Conservation (phyloP, 2,329 filamentous ascomycete species). For the Verticillium alfalfae region DNA sequence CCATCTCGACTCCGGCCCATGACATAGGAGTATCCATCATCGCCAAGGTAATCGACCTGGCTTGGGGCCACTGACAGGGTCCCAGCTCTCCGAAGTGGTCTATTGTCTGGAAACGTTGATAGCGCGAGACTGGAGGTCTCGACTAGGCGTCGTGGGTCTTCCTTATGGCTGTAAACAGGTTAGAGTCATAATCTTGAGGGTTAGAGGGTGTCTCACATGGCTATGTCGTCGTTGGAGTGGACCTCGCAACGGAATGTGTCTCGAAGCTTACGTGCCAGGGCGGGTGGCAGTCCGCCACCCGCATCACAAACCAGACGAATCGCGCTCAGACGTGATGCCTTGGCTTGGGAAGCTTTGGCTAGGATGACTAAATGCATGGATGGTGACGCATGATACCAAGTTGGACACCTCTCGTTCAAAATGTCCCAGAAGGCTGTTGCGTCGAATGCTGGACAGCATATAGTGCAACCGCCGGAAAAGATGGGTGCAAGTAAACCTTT, state of each 20-base stretch:
- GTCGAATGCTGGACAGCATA: slow-evolving; percentile 49
- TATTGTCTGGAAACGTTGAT: background rate
- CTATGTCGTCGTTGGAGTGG: slow-evolving; percentile 56
- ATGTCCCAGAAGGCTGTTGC: slow-evolving; percentile 51
- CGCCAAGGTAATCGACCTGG: slow-evolving; percentile 47
- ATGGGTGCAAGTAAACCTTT: slow-evolving; percentile 50
- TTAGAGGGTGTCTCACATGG: slow-evolving; percentile 29
- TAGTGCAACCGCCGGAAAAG: slow-evolving; percentile 45
- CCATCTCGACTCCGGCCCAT: slow-evolving; percentile 51
- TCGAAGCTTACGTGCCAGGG: slow-evolving; percentile 40
- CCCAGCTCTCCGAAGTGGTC: slow-evolving; percentile 38
- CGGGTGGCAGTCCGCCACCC: slow-evolving; percentile 45
- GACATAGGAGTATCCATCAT: slow-evolving; percentile 45
- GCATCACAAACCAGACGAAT: slow-evolving; percentile 50
- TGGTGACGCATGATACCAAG: slow-evolving; percentile 54
- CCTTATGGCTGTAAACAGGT: background rate
- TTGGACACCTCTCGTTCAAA: slow-evolving; percentile 37
- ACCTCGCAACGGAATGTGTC: slow-evolving; percentile 46
- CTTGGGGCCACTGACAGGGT: slow-evolving; percentile 49
- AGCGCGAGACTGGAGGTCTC: background rate
- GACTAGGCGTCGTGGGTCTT: background rate
- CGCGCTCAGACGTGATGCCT: slow-evolving; percentile 31
- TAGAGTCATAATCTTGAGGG: background rate
- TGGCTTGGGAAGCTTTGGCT: slow-evolving; percentile 34
- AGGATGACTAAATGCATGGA: slow-evolving; percentile 52